A percentile compares a stretch with the other conserved stretches of the same genome.
Evolutionary conservation across 345 rosid species (phyloP).

Genomic region (Theobroma cacao): DNA sequence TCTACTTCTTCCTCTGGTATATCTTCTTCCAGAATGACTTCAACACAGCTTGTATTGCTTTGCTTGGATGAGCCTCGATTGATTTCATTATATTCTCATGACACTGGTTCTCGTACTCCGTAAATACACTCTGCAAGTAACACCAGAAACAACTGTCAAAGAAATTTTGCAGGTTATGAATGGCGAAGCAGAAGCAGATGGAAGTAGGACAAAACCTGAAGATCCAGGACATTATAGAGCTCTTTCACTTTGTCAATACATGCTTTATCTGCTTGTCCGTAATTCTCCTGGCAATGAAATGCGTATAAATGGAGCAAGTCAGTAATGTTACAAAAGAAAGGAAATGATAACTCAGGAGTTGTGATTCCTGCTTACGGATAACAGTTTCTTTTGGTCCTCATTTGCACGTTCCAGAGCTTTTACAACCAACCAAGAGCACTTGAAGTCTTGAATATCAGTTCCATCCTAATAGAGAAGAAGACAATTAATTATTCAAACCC

Average conservation of each 20-base stretch:
- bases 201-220: not conserved
- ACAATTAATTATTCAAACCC: not conserved
- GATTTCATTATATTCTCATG: constrained; percentile 50
- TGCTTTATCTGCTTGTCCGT: constrained; percentile 60
- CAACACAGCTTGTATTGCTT: constrained; percentile 71
- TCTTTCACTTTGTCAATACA: constrained; percentile 58
- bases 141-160: constrained; percentile 1
- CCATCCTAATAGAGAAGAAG: constrained; percentile 50
- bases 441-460: constrained; percentile 81
- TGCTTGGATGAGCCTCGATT: constrained; percentile 72
- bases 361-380: constrained; percentile 38
- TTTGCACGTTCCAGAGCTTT: constrained; percentile 67
- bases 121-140: constrained; percentile 43
- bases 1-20: constrained; percentile 80
- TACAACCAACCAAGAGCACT: constrained; percentile 94
- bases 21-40: constrained; percentile 81
- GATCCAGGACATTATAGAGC: constrained; percentile 42
- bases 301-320: not conserved
- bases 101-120: constrained; percentile 72
- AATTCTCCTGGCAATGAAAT: constrained; percentile 52
- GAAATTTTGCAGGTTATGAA: not conserved
- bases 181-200: not conserved
- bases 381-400: constrained; percentile 57
- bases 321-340: not conserved
- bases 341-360: not conserved